Evolutionary conservation across 345 rosid genomes (phyloP), one percentile per base, ranked within the genome.

Genomic region (Hibiscus tridactylites): DNA sequence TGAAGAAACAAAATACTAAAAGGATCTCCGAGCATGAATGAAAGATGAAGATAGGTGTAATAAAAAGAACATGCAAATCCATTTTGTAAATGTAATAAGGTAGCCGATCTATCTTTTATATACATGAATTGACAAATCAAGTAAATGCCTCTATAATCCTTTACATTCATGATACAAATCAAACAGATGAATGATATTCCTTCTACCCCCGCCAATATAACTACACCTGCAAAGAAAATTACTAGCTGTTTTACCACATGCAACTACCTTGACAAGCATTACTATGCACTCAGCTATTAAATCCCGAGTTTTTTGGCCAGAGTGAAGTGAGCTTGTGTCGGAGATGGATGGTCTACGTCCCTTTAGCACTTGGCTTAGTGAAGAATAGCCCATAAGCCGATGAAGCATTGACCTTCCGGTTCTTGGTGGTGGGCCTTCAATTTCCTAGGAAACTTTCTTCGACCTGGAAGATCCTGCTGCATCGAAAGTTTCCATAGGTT

Each of bases 331-430:
- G 16, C 53, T 49, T 49, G n/a, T 21, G 31, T 7, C 6, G 8
- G 84, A 58, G 26, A 61, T 57, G 33, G 73, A 75, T 50, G 63
- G 46, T 29, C 70, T 71, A 19, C 68, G 56, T 29, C 85, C 82
- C 60, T 74, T 72, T 19, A 91, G 68, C 77, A 91, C 77, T 77
- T 79, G 86, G 75, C 90, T 82, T n/a, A 81, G 77, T 3, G 97
- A 86, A 74, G 91, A 77, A 79, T 90, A 94, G 39, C 98, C 97
- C 96, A 91, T 88, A 39, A 94, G 87, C 71, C 66, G 78, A 78
- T 94, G 98, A 73, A 94, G 95, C 2, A 86, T 91, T 5, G 90
- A 90, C 73, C 86, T 79, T 71, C 79, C 76, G 74, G 78, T 39
- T 64, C 73, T 60, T 70, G 82, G 76, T 60, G 77, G 77, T 63